A percentile compares a stretch with the other conserved stretches of the same genome.
These are phyloP conservation scores for Suillus cothurnatus DNA, from an alignment of 768 basidiomycete species.

Conservation along the genomic window DNA sequence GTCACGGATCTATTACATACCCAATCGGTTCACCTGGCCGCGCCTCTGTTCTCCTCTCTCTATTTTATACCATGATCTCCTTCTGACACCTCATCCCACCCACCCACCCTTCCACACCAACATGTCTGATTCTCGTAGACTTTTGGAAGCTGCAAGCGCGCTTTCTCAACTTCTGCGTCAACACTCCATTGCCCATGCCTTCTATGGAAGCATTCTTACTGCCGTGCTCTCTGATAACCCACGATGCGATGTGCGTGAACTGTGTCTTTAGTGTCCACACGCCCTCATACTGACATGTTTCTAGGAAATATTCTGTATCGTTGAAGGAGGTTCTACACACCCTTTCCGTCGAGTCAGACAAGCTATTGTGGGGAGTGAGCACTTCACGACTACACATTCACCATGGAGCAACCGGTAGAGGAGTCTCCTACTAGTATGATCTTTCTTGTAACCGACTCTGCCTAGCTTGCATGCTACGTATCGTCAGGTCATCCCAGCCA, in stretches of 20 bases:
- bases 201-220: conserved; percentile 74
- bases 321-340: conserved; percentile 71
- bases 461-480: conserved; percentile 75
- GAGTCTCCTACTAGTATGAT: conserved; percentile 5
- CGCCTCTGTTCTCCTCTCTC: conserved; percentile 42
- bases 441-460: conserved; percentile 15
- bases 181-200: conserved; percentile 72
- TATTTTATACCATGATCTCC: conserved; percentile 49
- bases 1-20: conserved; percentile 56
- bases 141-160: conserved; percentile 75
- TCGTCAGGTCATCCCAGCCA: conserved; percentile 71
- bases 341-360: conserved; percentile 83
- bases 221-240: conserved; percentile 68
- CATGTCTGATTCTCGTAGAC: conserved; percentile 70
- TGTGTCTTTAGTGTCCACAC: conserved; percentile 3
- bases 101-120: conserved; percentile 29
- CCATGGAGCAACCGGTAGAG: conserved; percentile 86
- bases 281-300: conserved; percentile 13
- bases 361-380: conserved; percentile 62
- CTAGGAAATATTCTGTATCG: conserved; percentile 85
- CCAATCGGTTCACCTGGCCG: conserved; percentile 39
- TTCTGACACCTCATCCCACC: conserved; percentile 37
- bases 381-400: conserved; percentile 68
- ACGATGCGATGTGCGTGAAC: conserved; percentile 60
- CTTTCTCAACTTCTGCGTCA: conserved; percentile 66